phyloP scores from a whole-genome alignment of 805 yeast species.

The Starmerella kuoi region DNA sequence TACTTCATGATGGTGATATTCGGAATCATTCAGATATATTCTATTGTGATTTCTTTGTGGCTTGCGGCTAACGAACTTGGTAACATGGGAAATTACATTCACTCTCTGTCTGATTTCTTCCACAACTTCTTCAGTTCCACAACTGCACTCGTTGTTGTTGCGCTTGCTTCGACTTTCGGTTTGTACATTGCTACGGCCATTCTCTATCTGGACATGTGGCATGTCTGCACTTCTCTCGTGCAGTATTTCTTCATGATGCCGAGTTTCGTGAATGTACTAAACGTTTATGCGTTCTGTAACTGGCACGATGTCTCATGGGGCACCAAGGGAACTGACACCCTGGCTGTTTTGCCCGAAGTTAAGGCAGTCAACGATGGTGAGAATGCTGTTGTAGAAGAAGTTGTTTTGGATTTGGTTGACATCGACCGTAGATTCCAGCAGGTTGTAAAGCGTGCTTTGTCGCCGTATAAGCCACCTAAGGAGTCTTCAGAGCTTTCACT shows the following conservation, averaged over 20 bases:
- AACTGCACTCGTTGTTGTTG: conserved; percentile 46
- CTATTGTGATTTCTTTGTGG: conserved; percentile 45
- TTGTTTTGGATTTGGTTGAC: conserved; percentile 38
- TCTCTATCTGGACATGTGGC: conserved; percentile 56
- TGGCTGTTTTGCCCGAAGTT: conserved; percentile 43
- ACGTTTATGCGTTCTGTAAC: conserved; percentile 58
- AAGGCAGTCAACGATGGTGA: conserved; percentile 43
- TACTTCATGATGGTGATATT: conserved; percentile 42
- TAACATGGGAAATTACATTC: conserved; percentile 24
- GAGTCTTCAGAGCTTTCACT: conserved; percentile 17
- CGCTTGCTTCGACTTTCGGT: conserved; percentile 49
- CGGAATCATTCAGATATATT: conserved; percentile 49
- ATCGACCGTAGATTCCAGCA: conserved; percentile 40
- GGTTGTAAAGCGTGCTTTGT: conserved; percentile 41
- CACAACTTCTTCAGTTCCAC: conserved; percentile 32
- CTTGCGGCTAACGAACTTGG: conserved; percentile 44
- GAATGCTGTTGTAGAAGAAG: conserved; percentile 39
- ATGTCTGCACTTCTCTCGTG: conserved; percentile 42
- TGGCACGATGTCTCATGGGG: conserved; percentile 68
- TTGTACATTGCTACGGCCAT: conserved; percentile 48
- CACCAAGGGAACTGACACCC: conserved; percentile 51
- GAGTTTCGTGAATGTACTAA: conserved; percentile 36
- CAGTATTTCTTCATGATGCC: conserved; percentile 31
- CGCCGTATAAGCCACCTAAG: conserved; percentile 36
- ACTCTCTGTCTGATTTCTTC: conserved; percentile 25